Evolutionary conservation across 306 rosid genomes (phyloP).

Genomic region (Begonia masoniana): DNA sequence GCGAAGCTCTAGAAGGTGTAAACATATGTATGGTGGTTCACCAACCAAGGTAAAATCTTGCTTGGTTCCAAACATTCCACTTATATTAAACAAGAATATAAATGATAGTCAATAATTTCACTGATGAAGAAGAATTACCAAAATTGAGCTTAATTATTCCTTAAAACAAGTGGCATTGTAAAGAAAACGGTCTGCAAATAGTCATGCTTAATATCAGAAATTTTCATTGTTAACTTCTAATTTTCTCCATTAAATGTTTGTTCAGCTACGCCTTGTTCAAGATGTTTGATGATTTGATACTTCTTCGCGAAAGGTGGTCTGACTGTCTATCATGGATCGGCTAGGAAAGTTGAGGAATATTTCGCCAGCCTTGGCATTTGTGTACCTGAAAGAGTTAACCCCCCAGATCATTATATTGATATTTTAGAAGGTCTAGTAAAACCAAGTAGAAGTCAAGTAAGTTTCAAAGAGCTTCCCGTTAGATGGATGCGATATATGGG

Average conservation of each 20-base stretch:
- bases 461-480: constrained; percentile 58
- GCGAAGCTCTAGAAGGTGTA: constrained; percentile 97
- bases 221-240: neutral
- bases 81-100: neutral
- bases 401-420: constrained; percentile 91
- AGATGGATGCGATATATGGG: constrained; percentile 87
- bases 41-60: constrained; percentile 75
- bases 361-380: constrained; percentile 63
- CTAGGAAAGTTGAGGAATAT: constrained; percentile 69
- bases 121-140: no score
- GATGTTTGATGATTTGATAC: constrained; percentile 94
- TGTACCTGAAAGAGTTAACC: constrained; percentile 78
- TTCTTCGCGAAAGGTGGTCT: constrained; percentile 98
- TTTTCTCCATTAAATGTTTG: constrained; percentile 2
- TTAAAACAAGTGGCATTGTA: no score
- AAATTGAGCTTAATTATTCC: no score
- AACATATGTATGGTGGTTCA: constrained; percentile 96
- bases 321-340: constrained; percentile 83
- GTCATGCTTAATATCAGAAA: no score
- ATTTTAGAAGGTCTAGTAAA: constrained; percentile 68
- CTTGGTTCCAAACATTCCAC: no score
- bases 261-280: constrained; percentile 88
- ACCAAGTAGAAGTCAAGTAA: constrained; percentile 38
- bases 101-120: no score
- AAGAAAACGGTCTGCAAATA: no score